Evolutionary conservation across 352 stramenopile genomes (phyloP), one percentile per base, ranked within the genome.

Genomic region (Phytophthora europaea): DNA sequence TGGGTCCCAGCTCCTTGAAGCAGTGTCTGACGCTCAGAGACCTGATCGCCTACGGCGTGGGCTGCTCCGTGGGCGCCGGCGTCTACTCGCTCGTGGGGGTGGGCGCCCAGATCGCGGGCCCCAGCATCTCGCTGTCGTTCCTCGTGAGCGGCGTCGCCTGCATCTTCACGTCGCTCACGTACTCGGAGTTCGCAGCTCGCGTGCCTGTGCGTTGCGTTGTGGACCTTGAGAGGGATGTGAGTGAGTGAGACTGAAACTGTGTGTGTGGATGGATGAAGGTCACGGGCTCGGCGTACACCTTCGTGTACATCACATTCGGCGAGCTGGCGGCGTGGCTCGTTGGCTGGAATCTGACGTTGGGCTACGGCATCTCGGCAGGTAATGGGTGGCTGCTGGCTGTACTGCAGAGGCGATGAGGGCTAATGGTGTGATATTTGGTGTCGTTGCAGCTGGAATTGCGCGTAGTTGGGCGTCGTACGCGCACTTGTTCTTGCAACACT

Each of bases 341-440:
- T 57, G 94, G 93, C 13, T 98, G 93, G 93, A 98, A 98, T 69
- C 66, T 98, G 34, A 98, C 93, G 53, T 79, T 98, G 18, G 94
- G 94, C 34, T 98, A 98, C 61, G 94, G 94, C 26, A 97, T 98
- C 63, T 97, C 89, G 3, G 92, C 93, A 40, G 89, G 84, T 92
- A 70, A 57, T n/a, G 50, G 23, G n/a, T 2, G 48, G 20, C 26
- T 31, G 26, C 26, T 54, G 48, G 20, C 12, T 15, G 12, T 54
- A 20, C 20, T 31, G 16, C 18, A 48, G 23, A 9, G n/a, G 2
- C 20, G 28, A 28, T 10, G 10, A 12, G 15, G 18, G 18, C 26
- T 36, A 31, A 63, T 36, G 16, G 15, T 16, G 26, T 38, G 40
- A 23, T 45, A 6, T 63, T 10, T 43, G 20, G 4, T 56, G n/a